phyloP scores from a whole-genome alignment of 805 yeast species.

The Kluyveromyces nonfermentans region DNA sequence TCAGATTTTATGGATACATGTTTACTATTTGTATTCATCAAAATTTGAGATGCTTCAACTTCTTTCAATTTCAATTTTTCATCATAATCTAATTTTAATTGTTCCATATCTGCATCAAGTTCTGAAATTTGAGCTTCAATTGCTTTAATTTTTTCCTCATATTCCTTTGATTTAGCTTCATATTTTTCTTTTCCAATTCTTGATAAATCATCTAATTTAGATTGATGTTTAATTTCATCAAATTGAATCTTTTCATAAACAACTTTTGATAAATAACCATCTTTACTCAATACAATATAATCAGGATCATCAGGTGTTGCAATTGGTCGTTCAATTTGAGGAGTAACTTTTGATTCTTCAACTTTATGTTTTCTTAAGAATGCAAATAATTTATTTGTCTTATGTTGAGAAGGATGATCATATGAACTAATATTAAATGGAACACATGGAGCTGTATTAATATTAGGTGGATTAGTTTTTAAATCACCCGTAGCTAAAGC shows the following conservation, averaged over 20 bases:
- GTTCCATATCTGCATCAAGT: slow-evolving; percentile 16
- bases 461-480: slow-evolving; percentile 7
- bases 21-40: slow-evolving; percentile 16
- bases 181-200: slow-evolving; percentile 11
- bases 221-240: slow-evolving; percentile 15
- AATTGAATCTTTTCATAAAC: slow-evolving; percentile 21
- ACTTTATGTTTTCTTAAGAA: slow-evolving; percentile 4
- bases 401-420: no score
- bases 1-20: slow-evolving; percentile 16
- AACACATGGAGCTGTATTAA: slow-evolving; percentile 12
- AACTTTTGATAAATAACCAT: slow-evolving; percentile 22
- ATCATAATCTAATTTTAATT: slow-evolving; percentile 15
- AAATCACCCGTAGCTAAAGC: slow-evolving; percentile 1
- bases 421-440: slow-evolving; percentile 5
- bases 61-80: slow-evolving; percentile 20
- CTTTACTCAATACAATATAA: slow-evolving; percentile 17
- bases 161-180: slow-evolving; percentile 15
- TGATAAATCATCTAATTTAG: slow-evolving; percentile 12
- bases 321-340: slow-evolving; percentile 10
- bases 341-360: not conserved
- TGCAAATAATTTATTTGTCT: slow-evolving; percentile 1
- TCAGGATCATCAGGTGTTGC: slow-evolving; percentile 28
- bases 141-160: slow-evolving; percentile 12
- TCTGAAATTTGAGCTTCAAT: slow-evolving; percentile 16
- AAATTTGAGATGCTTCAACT: slow-evolving; percentile 13